Base-by-base conservation (phyloP, 78 protist genomes). In the Dictyostelium firmibasis region DNA sequence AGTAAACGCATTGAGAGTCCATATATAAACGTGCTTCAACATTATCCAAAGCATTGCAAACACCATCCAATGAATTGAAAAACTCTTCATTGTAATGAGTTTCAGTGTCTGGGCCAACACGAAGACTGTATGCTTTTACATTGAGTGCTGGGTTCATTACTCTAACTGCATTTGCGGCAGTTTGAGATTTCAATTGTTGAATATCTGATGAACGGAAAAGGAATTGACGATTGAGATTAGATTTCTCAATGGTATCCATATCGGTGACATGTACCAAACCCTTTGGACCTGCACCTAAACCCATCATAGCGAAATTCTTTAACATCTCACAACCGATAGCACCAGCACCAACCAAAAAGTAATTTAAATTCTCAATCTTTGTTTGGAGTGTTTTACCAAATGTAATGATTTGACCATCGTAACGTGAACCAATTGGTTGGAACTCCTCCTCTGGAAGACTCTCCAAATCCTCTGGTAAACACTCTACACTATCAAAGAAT, bases 281-380 rank as follows among this genome's bases (percentile, higher is more conserved):
- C 8, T 83, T 67, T 29, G 36, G 20, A 33, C 97, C 98, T 18
- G 93, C 35, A 7, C 96, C 98, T 7, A 98, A 36, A 67, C 99
- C 99, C 97, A 98, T 96, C 95, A 98, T 31, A 23, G 99, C 99
- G 41, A 92, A 96, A 94, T 83, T 89, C 95, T 99, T 99, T 79
- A 99, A 76, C 87, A 97, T 50, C 92, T 99, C 99, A 91, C 99
- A 99, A 29, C 99, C 99, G 9, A 82, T 96, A 5, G 99, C 99
- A 20, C 99, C 99, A 2, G 99, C 98, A 36, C 99, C 99, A 16
- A 99, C 99, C 16, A 86, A 62, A 38, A 99, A 98, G 92, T 91
- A 94, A 33, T 77, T 89, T 29, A 84, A 93, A 27, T 86, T 33
- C 23, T 23, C 70, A 74, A 98, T 53, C 64, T 38, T 1, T 27